Conservation (phyloP, 2,329 filamentous ascomycete genomes). For the Aplosporella prunicola region DNA sequence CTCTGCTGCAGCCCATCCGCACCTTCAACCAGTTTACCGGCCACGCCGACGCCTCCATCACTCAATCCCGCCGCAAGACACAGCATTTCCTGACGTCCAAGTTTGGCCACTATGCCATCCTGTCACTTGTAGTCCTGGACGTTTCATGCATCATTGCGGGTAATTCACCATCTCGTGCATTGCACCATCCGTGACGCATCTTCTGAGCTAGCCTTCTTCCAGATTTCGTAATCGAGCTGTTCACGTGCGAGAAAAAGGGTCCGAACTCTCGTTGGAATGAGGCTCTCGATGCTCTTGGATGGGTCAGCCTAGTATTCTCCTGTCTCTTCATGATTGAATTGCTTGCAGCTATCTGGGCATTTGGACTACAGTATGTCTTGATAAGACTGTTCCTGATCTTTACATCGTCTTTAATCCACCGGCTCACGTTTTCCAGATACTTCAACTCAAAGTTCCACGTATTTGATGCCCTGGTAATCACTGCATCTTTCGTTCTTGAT, state of each 20-base stretch:
- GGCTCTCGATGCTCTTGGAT: slow-evolving; percentile 37
- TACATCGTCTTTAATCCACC: not conserved
- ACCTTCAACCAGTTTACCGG: slow-evolving; percentile 2
- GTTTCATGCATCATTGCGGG: slow-evolving; percentile 42
- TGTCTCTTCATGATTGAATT: slow-evolving; percentile 57
- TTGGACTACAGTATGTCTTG: slow-evolving; percentile 46
- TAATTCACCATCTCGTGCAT: slow-evolving; percentile 6
- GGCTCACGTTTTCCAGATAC: slow-evolving; percentile 15
- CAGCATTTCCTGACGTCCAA: slow-evolving; percentile 36
- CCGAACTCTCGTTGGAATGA: slow-evolving; percentile 23
- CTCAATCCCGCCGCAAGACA: slow-evolving; percentile 15
- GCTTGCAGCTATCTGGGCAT: slow-evolving; percentile 49
- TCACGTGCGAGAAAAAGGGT: slow-evolving; percentile 37
- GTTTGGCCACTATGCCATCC: slow-evolving; percentile 41
- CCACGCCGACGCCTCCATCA: slow-evolving; percentile 3
- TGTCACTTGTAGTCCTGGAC: slow-evolving; percentile 41
- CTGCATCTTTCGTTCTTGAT: slow-evolving; percentile 53
- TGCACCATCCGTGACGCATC: not conserved
- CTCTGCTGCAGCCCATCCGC: slow-evolving; percentile 5
- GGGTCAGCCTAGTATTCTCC: slow-evolving; percentile 50
- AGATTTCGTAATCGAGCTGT: slow-evolving; percentile 42
- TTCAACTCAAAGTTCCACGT: slow-evolving; percentile 45
- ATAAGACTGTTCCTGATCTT: not conserved
- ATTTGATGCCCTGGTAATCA: slow-evolving; percentile 55
- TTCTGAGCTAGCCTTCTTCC: not conserved